Evolutionary conservation across 2,329 filamentous ascomycete species (phyloP).

Genomic region (Lecanosticta acicola): DNA sequence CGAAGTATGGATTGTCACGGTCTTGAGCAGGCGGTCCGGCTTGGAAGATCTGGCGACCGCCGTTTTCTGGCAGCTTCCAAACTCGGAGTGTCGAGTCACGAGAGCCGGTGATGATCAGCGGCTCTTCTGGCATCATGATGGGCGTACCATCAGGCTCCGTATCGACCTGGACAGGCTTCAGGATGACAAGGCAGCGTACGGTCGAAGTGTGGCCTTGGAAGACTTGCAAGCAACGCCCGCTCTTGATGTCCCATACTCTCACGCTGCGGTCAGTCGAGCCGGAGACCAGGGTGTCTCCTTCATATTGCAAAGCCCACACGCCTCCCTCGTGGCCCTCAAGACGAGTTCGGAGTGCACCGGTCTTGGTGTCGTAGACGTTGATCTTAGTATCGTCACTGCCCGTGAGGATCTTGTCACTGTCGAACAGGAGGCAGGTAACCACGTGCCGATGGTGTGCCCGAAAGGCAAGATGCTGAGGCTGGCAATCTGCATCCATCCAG

Average conservation of each 20-base stretch:
- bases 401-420: constrained; percentile 95
- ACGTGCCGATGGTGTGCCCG: constrained; percentile 94
- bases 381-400: constrained; percentile 97
- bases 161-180: constrained; percentile 77
- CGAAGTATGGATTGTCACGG: constrained; percentile 87
- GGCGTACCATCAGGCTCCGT: constrained; percentile 64
- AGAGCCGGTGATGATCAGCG: constrained; percentile 94
- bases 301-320: constrained; percentile 95
- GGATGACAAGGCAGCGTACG: constrained; percentile 88
- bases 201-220: constrained; percentile 98
- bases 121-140: constrained; percentile 88
- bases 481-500: constrained; percentile 79
- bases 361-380: constrained; percentile 96
- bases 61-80: constrained; percentile 83
- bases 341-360: constrained; percentile 73
- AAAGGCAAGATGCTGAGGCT: constrained; percentile 89
- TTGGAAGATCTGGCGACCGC: constrained; percentile 72
- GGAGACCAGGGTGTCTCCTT: constrained; percentile 90
- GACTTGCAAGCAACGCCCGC: constrained; percentile 84
- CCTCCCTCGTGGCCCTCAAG: constrained; percentile 93
- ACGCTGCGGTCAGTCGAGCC: constrained; percentile 95
- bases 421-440: constrained; percentile 95
- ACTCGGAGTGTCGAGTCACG: constrained; percentile 90
- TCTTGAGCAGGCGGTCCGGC: constrained; percentile 66
- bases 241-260: constrained; percentile 98